Conservation (phyloP, 805 yeast species). For the Ogataea parapolymorpha region DNA sequence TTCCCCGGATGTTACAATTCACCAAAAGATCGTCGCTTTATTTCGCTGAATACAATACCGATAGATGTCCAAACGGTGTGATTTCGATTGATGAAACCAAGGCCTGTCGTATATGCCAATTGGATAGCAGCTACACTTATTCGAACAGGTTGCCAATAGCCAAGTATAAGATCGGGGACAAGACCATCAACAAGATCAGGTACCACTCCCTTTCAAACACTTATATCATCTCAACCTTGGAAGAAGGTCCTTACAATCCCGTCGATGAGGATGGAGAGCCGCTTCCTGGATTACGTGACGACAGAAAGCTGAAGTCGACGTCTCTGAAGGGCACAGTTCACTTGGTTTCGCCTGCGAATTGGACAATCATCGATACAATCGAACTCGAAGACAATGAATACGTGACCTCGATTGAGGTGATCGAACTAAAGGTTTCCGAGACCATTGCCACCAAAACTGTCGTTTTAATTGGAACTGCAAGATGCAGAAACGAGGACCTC, state of each 20-base stretch:
- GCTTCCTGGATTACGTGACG: conserved; percentile 52
- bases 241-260: conserved; percentile 57
- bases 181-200: conserved; percentile 60
- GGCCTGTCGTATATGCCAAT: conserved; percentile 59
- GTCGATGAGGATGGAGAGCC: conserved; percentile 71
- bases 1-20: conserved; percentile 64
- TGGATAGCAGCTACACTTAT: conserved; percentile 46
- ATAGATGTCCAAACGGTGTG: conserved; percentile 43
- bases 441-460: conserved; percentile 48
- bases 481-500: conserved; percentile 73
- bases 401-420: conserved; percentile 52
- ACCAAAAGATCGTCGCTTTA: conserved; percentile 65
- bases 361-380: conserved; percentile 72
- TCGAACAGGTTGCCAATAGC: conserved; percentile 60
- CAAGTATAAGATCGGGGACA: conserved; percentile 45
- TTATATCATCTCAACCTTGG: conserved; percentile 58
- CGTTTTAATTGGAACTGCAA: conserved; percentile 76
- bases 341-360: conserved; percentile 67
- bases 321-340: conserved; percentile 59
- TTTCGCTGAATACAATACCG: conserved; percentile 50
- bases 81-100: conserved; percentile 69
- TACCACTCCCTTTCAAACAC: conserved; percentile 67
- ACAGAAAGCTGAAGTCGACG: conserved; percentile 46
- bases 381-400: conserved; percentile 68
- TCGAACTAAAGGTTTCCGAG: conserved; percentile 40